These are phyloP conservation scores for Westerdykella aurantiaca DNA, from an alignment of 2,329 filamentous ascomycete species.

Conservation along the genomic window DNA sequence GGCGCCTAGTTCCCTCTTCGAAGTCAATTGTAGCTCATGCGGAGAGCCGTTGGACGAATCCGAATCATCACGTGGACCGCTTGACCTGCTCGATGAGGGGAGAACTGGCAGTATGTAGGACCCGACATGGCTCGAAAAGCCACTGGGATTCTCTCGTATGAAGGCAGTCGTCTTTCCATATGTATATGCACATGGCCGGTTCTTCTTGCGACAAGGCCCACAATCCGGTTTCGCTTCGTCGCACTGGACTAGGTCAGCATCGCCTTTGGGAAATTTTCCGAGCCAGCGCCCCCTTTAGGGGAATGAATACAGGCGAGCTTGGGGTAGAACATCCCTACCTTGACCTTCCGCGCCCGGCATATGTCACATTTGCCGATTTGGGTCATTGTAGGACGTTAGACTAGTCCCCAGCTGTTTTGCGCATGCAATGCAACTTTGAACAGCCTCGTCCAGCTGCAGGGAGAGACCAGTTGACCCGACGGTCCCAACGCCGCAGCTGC, in stretches of 20 bases:
- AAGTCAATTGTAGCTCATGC: constrained; percentile 11
- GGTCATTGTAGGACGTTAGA: constrained; percentile 14
- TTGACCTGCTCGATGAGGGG: neutral
- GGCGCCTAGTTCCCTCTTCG: constrained; percentile 14
- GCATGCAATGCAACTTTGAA: no score
- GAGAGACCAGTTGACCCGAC: no score
- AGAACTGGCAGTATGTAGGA: no score
- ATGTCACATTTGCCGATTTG: constrained; percentile 29
- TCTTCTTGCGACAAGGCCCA: constrained; percentile 22
- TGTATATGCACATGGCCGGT: constrained; percentile 22
- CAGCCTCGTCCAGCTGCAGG: no score
- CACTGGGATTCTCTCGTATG: constrained; percentile 23
- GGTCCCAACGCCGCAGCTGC: no score
- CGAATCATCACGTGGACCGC: constrained; percentile 5
- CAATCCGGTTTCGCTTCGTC: constrained; percentile 27
- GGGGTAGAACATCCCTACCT: constrained; percentile 11
- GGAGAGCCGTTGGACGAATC: constrained; percentile 1
- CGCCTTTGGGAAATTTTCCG: neutral
- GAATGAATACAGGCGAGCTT: neutral
- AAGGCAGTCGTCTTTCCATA: constrained; percentile 24
- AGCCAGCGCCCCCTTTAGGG: neutral
- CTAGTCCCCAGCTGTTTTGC: no score
- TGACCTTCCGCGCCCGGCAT: constrained; percentile 28
- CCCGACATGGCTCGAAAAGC: constrained; percentile 2
- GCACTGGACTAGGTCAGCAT: constrained; percentile 12